Base-by-base conservation (phyloP, 805 yeast genomes). In the Zygoascus flipseniorum region DNA sequence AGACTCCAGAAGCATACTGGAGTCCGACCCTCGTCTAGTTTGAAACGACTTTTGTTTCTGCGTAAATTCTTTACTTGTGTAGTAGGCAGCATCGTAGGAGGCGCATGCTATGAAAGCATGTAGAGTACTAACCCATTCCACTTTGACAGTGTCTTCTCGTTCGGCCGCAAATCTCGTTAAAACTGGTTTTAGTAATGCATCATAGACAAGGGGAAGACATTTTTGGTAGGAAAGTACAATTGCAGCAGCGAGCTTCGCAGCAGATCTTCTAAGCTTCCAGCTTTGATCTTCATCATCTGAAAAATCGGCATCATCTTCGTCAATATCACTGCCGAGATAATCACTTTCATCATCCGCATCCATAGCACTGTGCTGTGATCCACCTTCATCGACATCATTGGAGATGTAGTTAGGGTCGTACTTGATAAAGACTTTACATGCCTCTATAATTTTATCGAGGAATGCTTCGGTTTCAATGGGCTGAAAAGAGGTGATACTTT, bases 191-290 rank as follows among this genome's bases (percentile, higher is more conserved):
- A 77, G 59, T 3, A 79, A 54, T 5, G 56, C 31, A 8, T 57
- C 44, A 49, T 59, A 65, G 18, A 65, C 54, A 10, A 43, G 37
- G 1, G 72, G 65, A 16, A 80, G 60, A 1, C 63, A 53, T 1
- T 55, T 51, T 1, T 82, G 79, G 50, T 69, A 71, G 1, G 62
- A 58, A 2, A 60, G 61, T n/a, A 77, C 66, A 13, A 78, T 53
- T 0, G 73, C 61, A 16, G 72, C 65, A 8, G 77, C 60, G 35
- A 81, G 61, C 31, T 67, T 69, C 6, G 79, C 72, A 0, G 86
- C 68, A 51, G 75, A 76, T 43, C 78, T 70, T 55, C 93, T 71
- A 18, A 86, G 67, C 57, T 79, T 82, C 85, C 90, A 83, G 1
- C 84, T 76, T 51, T 72, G 73, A 52, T 78, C 84, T 37, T 78